Conservation (phyloP, 805 yeast genomes). For the Hanseniaspora hatyaiensis region DNA sequence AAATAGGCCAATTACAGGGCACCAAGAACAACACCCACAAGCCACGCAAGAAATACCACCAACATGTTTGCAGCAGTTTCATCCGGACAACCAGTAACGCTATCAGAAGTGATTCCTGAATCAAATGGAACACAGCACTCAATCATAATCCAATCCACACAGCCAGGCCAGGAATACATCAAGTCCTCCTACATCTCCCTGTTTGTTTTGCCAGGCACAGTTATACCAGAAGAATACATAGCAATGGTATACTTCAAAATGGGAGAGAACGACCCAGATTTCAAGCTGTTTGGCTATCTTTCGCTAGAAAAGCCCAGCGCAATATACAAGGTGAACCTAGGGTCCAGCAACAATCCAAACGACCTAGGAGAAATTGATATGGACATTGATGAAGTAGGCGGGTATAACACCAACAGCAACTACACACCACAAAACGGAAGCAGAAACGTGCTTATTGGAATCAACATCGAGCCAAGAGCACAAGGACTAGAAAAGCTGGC, state of each 20-base stretch:
- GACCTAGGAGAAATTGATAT: conserved; percentile 48
- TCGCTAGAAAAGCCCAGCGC: conserved; percentile 72
- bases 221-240: conserved; percentile 55
- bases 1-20: too few relatives aligned
- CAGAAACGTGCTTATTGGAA: conserved; percentile 49
- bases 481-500: conserved; percentile 52
- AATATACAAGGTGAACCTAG: conserved; percentile 61
- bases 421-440: conserved; percentile 19
- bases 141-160: conserved; percentile 28
- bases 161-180: conserved; percentile 25
- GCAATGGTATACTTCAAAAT: conserved; percentile 85
- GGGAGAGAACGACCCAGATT: conserved; percentile 41
- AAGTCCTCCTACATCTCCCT: conserved; percentile 58
- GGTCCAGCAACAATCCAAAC: conserved; percentile 25
- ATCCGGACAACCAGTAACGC: conserved; percentile 31
- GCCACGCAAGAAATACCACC: background rate
- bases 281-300: conserved; percentile 55
- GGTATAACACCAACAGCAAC: conserved; percentile 29
- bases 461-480: conserved; percentile 72
- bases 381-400: conserved; percentile 39
- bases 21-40: too few relatives aligned
- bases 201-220: conserved; percentile 73
- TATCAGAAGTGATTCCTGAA: conserved; percentile 30
- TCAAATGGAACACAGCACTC: conserved; percentile 32
- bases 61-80: conserved; percentile 32